These are phyloP conservation scores for Trichosporon sp. DNA, from an alignment of 1,284 basidiomycete species.

Conservation along the genomic window DNA sequence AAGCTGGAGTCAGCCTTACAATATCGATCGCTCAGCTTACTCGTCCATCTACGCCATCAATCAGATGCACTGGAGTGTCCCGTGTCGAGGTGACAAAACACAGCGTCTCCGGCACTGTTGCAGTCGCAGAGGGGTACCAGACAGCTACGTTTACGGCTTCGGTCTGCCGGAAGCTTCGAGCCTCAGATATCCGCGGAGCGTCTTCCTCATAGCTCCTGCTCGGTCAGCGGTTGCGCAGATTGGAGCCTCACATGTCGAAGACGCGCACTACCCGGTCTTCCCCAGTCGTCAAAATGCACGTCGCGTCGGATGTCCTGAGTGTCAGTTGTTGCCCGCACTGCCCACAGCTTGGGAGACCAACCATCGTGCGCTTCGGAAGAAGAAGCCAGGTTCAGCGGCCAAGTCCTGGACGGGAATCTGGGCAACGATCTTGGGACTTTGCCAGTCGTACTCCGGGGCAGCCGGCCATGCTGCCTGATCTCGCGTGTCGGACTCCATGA, in stretches of 20 bases:
- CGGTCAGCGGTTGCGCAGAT: neutral
- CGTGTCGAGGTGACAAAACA: conserved; percentile 79
- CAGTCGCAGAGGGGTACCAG: conserved; percentile 78
- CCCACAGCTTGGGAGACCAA: conserved; percentile 27
- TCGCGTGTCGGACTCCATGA: neutral
- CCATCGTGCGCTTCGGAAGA: conserved; percentile 51
- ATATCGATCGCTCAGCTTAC: conserved; percentile 58
- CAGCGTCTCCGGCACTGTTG: conserved; percentile 64
- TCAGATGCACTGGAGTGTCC: conserved; percentile 76
- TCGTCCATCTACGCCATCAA: conserved; percentile 75
- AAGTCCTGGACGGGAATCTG: conserved; percentile 21
- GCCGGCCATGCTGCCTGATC: conserved; percentile 33
- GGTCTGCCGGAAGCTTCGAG: conserved; percentile 60
- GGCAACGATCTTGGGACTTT: neutral
- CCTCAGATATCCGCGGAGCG: conserved; percentile 10
- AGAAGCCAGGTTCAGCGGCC: conserved; percentile 33
- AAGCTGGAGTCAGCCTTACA: conserved; percentile 60
- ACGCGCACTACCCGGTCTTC: conserved; percentile 51
- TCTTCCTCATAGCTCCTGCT: neutral
- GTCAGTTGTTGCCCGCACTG: conserved; percentile 19
- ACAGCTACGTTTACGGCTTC: conserved; percentile 71
- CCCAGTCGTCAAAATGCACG: conserved; percentile 45
- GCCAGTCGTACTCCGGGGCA: conserved; percentile 36
- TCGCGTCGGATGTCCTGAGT: conserved; percentile 50
- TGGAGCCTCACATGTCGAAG: conserved; percentile 38